phyloP scores from a whole-genome alignment of 331 rosid species.

The Telfairia occidentalis region DNA sequence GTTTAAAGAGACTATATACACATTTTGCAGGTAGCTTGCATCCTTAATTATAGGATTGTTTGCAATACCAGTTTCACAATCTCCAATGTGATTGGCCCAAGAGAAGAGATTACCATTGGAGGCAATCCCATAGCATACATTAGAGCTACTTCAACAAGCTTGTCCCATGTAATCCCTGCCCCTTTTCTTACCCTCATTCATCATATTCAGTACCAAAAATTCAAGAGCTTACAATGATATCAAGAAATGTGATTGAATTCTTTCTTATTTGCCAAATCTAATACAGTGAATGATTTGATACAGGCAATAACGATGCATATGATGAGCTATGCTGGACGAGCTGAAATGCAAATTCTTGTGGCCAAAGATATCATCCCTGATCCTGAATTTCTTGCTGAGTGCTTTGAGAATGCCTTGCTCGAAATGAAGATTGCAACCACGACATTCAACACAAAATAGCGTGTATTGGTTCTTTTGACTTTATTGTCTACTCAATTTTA shows the following conservation, averaged over 20 bases:
- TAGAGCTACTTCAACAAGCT: slow-evolving; percentile 57
- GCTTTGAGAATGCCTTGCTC: slow-evolving; percentile 73
- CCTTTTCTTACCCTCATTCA: not conserved
- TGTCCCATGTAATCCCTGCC: slow-evolving; percentile 56
- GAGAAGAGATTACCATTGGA: slow-evolving; percentile 54
- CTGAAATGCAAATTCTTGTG: slow-evolving; percentile 88
- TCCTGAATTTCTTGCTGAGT: slow-evolving; percentile 67
- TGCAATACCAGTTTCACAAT: slow-evolving; percentile 69
- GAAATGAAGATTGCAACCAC: slow-evolving; percentile 54
- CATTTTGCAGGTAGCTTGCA: slow-evolving; percentile 45
- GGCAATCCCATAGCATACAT: slow-evolving; percentile 64
- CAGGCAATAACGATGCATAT: slow-evolving; percentile 74
- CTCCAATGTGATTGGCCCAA: slow-evolving; percentile 80
- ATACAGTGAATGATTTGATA: slow-evolving; percentile 1
- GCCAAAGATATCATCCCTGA: slow-evolving; percentile 87
- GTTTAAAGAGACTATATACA: not conserved
- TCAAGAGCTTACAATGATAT: no score
- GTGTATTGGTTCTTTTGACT: not conserved
- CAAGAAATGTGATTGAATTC: not conserved
- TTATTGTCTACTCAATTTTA: not conserved
- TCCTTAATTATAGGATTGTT: slow-evolving; percentile 57
- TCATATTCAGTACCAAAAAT: not conserved
- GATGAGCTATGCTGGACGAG: slow-evolving; percentile 82
- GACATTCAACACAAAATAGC: not conserved
- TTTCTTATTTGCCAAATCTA: not conserved